A percentile compares a stretch with the other conserved stretches of the same genome.
phyloP scores from a whole-genome alignment of 2,329 filamentous ascomycete genomes.

The Pseudogymnoascus destructans region DNA sequence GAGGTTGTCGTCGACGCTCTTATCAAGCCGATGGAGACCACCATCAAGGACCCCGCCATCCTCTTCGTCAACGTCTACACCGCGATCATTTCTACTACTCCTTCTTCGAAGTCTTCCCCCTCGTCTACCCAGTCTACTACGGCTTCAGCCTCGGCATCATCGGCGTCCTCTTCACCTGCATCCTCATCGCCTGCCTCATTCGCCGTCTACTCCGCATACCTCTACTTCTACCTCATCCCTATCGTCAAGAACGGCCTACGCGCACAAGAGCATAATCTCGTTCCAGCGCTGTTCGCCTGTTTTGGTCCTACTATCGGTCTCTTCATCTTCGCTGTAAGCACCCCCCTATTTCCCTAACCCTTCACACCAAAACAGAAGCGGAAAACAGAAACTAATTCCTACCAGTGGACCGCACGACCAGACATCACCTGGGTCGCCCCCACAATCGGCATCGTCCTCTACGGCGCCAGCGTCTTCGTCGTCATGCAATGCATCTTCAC shows the following conservation, averaged over 20 bases:
- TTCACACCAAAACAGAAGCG: neutral
- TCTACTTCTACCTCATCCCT: slow-evolving; percentile 38
- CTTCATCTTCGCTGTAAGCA: slow-evolving; percentile 38
- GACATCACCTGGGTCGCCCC: slow-evolving; percentile 41
- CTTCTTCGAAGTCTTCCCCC: slow-evolving; percentile 54
- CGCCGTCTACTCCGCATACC: slow-evolving; percentile 36
- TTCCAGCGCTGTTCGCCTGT: slow-evolving; percentile 40
- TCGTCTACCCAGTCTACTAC: slow-evolving; percentile 48
- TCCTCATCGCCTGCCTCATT: slow-evolving; percentile 45
- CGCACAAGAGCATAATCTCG: slow-evolving; percentile 39
- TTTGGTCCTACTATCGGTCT: slow-evolving; percentile 44
- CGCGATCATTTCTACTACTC: slow-evolving; percentile 47
- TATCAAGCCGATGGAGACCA: slow-evolving; percentile 47
- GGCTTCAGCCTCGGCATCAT: slow-evolving; percentile 44
- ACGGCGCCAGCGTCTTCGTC: slow-evolving; percentile 38
- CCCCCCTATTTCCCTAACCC: neutral
- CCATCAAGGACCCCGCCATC: slow-evolving; percentile 47
- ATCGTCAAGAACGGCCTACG: slow-evolving; percentile 37
- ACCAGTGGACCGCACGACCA: slow-evolving; percentile 35
- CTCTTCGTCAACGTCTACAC: slow-evolving; percentile 50
- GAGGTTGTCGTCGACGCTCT: slow-evolving; percentile 40
- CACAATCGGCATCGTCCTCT: slow-evolving; percentile 44
- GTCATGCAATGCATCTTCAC: slow-evolving; percentile 48
- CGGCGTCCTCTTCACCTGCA: slow-evolving; percentile 47
- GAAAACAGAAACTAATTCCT: neutral